Percentiles rank a stretch among this genome's conserved stretches.
phyloP scores from a whole-genome alignment of 768 basidiomycete genomes.

The Naganishia vishniacii region DNA sequence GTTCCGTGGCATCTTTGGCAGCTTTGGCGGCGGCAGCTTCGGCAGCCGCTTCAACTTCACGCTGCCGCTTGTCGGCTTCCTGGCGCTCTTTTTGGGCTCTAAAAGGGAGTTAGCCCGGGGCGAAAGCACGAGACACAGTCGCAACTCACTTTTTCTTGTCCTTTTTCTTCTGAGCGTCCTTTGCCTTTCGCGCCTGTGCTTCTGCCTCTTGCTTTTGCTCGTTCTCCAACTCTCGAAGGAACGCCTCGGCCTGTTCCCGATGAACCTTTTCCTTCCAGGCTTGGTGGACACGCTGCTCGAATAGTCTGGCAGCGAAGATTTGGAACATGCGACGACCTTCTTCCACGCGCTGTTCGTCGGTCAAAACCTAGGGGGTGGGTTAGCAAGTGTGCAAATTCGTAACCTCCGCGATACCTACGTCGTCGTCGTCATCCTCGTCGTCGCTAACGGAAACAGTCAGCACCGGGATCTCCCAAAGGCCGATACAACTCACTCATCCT shows the following conservation, averaged over 20 bases:
- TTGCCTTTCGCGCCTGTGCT: constrained; percentile 88
- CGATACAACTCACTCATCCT: constrained; percentile 51
- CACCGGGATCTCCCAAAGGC: not conserved
- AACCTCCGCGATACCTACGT: not conserved
- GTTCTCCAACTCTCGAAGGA: constrained; percentile 89
- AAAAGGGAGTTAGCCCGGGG: constrained; percentile 20
- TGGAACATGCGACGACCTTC: constrained; percentile 99
- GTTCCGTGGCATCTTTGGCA: constrained; percentile 69
- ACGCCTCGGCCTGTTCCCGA: constrained; percentile 85
- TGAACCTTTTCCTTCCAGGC: constrained; percentile 96
- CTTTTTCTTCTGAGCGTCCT: constrained; percentile 97
- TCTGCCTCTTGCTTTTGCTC: constrained; percentile 73
- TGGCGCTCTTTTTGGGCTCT: constrained; percentile 89
- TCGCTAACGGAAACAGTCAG: not conserved
- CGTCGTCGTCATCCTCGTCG: constrained; percentile 22
- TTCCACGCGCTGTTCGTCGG: constrained; percentile 97
- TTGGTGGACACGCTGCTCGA: constrained; percentile 93
- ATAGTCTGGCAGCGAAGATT: constrained; percentile 98
- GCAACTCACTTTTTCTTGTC: constrained; percentile 81
- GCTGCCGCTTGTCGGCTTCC: constrained; percentile 79
- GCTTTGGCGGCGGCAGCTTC: constrained; percentile 75
- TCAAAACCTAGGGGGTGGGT: constrained; percentile 59
- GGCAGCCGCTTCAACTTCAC: constrained; percentile 77
- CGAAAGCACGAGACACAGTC: not conserved
- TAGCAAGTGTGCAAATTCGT: constrained; percentile 20